Evolutionary conservation across 306 rosid genomes (phyloP), one percentile per base, ranked within the genome.

Genomic region (Lablab purpureus): DNA sequence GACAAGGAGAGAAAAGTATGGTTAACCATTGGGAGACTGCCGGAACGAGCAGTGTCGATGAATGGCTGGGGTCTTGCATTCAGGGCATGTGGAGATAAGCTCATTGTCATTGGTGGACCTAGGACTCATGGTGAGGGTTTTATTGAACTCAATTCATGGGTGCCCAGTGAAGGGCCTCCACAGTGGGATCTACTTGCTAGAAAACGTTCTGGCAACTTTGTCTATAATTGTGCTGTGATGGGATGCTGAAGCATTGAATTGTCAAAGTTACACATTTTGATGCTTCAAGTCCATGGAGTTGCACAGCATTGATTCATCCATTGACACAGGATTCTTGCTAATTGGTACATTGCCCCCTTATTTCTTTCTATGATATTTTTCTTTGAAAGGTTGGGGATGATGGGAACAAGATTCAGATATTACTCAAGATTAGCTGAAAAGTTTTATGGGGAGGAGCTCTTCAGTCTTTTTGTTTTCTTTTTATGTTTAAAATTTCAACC

Each of bases 61-160:
- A 93, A 94, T 64, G 98, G 98, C 37, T 94, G 98, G 98, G 98
- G 98, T 15, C 94, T 94, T 56, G 98, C 98, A 3, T 94, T 94
- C 41, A 86, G 94, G 77, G 98, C 98, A 10, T 94, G 98, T 54
- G 98, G 98, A 36, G 86, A 89, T 32, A 81, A 80, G 85, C 98
- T 94, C 12, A 91, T 94, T 71, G 97, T 94, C 45, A 92, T 94
- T 17, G 97, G 97, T 17, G 98, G 97, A 68, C 97, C 94, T 10
- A 88, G 93, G 87, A 73, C 88, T 49, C 73, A 67, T 4, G 98
- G 94, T 2, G 97, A 88, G 77, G 94, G 93, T 65, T 92, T 83
- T 50, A 89, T 94, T 45, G 97, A 94, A 81, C 84, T 94, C 79
- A 94, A 94, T 84, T 87, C 97, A 5, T 94, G 98, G 98, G 93